These are phyloP conservation scores for Mikania micrantha DNA, from an alignment of 129 eudicot species.

Conservation along the genomic window DNA sequence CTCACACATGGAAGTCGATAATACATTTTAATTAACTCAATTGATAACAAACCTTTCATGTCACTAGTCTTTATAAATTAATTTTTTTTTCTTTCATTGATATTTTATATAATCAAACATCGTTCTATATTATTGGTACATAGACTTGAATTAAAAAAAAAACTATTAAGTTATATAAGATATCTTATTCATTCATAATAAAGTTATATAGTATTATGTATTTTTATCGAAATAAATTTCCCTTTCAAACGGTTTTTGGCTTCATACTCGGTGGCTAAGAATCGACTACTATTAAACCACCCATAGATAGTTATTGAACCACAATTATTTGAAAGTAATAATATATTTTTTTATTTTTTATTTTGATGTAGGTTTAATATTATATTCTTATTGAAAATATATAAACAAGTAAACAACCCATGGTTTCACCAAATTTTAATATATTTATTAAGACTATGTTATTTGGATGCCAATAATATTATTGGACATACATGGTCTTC, in stretches of 20 bases:
- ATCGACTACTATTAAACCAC: background rate
- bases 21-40: background rate
- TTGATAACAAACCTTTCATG: background rate
- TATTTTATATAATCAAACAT: background rate
- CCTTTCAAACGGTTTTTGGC: background rate
- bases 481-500: too few species aligned
- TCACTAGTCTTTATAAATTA: background rate
- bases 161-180: background rate
- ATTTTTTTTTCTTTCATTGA: background rate
- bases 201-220: background rate
- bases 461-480: too few species aligned
- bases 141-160: background rate
- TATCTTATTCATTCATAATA: background rate
- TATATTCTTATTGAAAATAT: background rate
- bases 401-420: too few species aligned
- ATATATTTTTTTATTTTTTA: too few species aligned
- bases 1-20: too few species aligned
- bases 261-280: background rate
- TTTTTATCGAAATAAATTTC: background rate
- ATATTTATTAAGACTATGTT: too few species aligned
- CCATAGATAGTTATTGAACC: background rate
- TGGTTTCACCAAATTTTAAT: too few species aligned
- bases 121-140: background rate
- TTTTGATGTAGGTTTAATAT: too few species aligned
- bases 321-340: background rate